Base-by-base conservation (phyloP, 805 yeast genomes). In the Saccharomycopsis babjevae region DNA sequence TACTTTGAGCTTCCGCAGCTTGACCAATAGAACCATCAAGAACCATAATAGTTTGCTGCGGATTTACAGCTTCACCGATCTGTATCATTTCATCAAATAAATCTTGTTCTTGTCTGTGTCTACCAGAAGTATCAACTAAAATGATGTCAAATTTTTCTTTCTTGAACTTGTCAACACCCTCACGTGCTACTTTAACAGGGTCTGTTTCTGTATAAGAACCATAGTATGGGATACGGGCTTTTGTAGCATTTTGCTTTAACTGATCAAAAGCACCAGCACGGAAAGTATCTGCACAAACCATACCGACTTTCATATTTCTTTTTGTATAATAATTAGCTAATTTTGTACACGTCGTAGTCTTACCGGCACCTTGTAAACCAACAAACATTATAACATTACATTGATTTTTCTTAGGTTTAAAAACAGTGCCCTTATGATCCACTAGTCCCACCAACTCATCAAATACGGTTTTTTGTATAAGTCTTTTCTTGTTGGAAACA, bases 261-360 rank as follows among this genome's bases (percentile, higher is more conserved):
- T 93, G 99, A 75, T 93, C 99, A 77, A 93, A 93, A 1, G 99
- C 99, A 80, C 99, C 99, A 42, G 99, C 99, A 80, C 99, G 85
- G 79, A 93, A 94, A 36, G 99, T 94, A 77, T 94, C 99, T 1
- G 99, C 99, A 82, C 99, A 94, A 30, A 94, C 98, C 70, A 94
- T 78, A 59, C 98, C 98, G 56, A 90, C 96, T 71, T 91, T 92
- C 74, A 85, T 90, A 1, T 97, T 97, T 69, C 97, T 79, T 70
- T 92, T 83, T 69, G 91, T 93, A 72, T 94, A 94, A 71, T 89
- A 92, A 1, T 90, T 96, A 0, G 99, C 99, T 68, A 93, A 78
- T 68, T 94, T 94, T 1, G 99, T 94, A 83, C 97, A 92, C 1
- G 97, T 85, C 0, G 99, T 94, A 38, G 99, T 94, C 72, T 94